phyloP scores from a whole-genome alignment of 2,329 filamentous ascomycete genomes.

The Mycosphaerella arachidis region DNA sequence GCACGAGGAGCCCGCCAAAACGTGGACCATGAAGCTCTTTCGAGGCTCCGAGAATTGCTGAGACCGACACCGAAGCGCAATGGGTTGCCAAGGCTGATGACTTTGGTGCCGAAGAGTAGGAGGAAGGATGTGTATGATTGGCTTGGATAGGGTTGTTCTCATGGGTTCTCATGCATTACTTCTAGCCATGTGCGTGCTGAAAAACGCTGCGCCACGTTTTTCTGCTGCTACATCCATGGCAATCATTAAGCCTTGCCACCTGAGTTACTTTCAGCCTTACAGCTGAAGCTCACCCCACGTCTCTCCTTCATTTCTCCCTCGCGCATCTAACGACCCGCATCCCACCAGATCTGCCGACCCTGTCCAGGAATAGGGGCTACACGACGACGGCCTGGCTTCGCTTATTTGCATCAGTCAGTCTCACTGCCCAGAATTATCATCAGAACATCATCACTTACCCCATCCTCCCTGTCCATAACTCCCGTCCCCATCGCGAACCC shows the following conservation, averaged over 20 bases:
- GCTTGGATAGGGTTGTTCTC: neutral
- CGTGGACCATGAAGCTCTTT: neutral
- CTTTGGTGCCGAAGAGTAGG: neutral
- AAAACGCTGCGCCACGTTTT: neutral
- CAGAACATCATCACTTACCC: no score
- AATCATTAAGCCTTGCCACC: neutral
- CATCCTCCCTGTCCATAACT: no score
- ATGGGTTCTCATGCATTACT: neutral
- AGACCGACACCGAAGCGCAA: neutral
- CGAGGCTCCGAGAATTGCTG: neutral
- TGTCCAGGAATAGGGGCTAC: neutral
- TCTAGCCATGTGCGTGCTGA: neutral
- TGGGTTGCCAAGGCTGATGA: neutral
- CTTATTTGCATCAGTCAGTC: no score
- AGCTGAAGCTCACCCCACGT: neutral
- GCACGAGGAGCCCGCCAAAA: neutral
- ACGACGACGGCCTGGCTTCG: neutral
- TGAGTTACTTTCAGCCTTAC: neutral
- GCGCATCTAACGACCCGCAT: neutral
- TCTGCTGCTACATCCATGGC: neutral
- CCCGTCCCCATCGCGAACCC: no score
- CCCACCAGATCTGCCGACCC: neutral
- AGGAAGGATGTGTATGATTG: neutral
- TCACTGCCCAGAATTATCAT: neutral
- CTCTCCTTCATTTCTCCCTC: no score